Evolutionary conservation across 805 yeast genomes (phyloP).

Genomic region (Candida cerambycidarum): DNA sequence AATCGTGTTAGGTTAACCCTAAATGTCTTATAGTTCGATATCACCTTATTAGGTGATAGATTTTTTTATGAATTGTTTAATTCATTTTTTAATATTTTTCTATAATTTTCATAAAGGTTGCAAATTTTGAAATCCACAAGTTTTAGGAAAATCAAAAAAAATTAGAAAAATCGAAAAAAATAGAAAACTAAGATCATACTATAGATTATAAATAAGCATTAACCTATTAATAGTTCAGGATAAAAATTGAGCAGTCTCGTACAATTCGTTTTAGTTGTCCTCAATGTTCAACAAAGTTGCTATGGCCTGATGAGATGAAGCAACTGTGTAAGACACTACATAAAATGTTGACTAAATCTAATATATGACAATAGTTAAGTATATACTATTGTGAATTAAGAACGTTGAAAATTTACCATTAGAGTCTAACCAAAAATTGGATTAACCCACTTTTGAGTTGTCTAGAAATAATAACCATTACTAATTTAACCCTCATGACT

Average conservation of each 20-base stretch:
- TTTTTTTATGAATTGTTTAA: background rate
- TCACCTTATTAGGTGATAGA: too few relatives aligned
- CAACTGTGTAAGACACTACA: background rate
- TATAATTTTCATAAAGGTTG: background rate
- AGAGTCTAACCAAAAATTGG: too few relatives aligned
- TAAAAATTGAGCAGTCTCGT: too few relatives aligned
- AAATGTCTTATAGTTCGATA: too few relatives aligned
- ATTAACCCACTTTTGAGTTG: background rate
- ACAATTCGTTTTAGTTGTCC: too few relatives aligned
- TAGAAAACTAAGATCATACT: background rate
- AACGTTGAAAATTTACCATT: too few relatives aligned
- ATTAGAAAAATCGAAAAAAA: background rate
- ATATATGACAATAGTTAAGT: too few relatives aligned
- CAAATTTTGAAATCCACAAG: background rate
- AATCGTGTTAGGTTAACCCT: too few relatives aligned
- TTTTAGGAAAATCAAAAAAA: background rate
- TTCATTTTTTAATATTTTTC: background rate
- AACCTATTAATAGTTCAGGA: background rate
- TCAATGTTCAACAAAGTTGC: too few relatives aligned
- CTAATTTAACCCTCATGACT: background rate
- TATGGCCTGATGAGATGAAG: background rate
- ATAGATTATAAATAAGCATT: background rate
- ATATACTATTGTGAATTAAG: too few relatives aligned
- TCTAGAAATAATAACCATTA: conserved; percentile 1
- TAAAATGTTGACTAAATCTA: too few relatives aligned